Conservation (phyloP, 306 rosid genomes). For the Vigna reflexopilosa region DNA sequence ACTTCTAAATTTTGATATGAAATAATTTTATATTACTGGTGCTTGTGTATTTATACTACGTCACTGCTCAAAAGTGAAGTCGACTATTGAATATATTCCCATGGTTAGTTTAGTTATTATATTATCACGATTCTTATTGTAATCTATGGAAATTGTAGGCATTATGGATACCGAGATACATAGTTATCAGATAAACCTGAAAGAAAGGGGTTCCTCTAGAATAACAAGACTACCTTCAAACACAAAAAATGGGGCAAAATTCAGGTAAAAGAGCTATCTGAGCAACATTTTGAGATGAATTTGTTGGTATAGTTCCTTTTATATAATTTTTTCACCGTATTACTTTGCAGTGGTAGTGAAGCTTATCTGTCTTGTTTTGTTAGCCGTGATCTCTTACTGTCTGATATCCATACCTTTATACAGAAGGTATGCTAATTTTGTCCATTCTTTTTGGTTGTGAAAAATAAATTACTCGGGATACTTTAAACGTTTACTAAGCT, state of each 20-base stretch:
- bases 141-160: slow-evolving; percentile 61
- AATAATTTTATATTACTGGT: slow-evolving; percentile 20
- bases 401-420: slow-evolving; percentile 60
- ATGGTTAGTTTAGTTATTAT: background rate
- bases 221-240: slow-evolving; percentile 61
- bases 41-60: background rate
- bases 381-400: slow-evolving; percentile 64
- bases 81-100: slow-evolving; percentile 22
- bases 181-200: slow-evolving; percentile 62
- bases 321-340: slow-evolving; percentile 21
- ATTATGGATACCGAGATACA: slow-evolving; percentile 56
- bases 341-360: slow-evolving; percentile 83
- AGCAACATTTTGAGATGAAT: slow-evolving; percentile 28
- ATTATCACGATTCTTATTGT: slow-evolving; percentile 23
- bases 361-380: slow-evolving; percentile 57
- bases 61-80: slow-evolving; percentile 21
- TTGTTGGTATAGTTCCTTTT: slow-evolving; percentile 27
- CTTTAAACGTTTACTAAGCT: slow-evolving; percentile 5
- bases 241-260: slow-evolving; percentile 74
- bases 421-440: slow-evolving; percentile 67
- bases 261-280: slow-evolving; percentile 66
- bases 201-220: slow-evolving; percentile 61
- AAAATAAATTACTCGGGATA: slow-evolving; percentile 20
- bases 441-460: slow-evolving; percentile 10
- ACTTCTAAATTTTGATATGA: slow-evolving; percentile 30